Evolutionary conservation across 1,284 basidiomycete genomes (phyloP).

Genomic region (Chalciporus sp.): DNA sequence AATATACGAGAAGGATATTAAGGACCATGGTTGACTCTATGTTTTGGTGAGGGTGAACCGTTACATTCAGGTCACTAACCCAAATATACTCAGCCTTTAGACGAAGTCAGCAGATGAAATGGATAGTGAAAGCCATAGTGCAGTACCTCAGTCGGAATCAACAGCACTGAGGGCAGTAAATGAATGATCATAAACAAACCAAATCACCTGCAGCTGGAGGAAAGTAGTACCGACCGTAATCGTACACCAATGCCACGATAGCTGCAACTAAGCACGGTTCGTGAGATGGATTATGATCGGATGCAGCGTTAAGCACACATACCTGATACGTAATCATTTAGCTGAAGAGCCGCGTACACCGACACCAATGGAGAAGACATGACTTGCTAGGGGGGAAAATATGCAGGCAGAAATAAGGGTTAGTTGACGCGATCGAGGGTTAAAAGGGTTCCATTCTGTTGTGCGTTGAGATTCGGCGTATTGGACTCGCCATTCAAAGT

Average conservation of each 20-base stretch:
- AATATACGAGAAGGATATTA: neutral
- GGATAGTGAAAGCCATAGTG: neutral
- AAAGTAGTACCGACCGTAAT: neutral
- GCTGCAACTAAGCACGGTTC: neutral
- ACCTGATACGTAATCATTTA: neutral
- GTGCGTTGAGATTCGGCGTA: too few species aligned
- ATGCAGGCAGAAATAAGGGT: too few species aligned
- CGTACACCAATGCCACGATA: neutral
- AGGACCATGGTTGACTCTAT: neutral
- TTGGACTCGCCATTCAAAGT: too few species aligned
- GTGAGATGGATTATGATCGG: neutral
- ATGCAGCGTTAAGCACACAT: neutral
- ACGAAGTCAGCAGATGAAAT: too few species aligned
- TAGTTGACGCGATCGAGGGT: too few species aligned
- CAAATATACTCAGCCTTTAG: neutral
- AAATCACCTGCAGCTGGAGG: neutral
- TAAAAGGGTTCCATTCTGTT: too few species aligned
- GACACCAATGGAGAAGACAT: too few species aligned
- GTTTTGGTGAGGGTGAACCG: neutral
- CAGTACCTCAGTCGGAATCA: neutral
- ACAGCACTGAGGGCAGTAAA: neutral
- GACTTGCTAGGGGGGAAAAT: too few species aligned
- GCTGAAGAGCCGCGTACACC: neutral
- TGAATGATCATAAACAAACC: neutral
- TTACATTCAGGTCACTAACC: neutral